Evolutionary conservation across 345 rosid genomes (phyloP).

Genomic region (Crucihimalaya himalaica): DNA sequence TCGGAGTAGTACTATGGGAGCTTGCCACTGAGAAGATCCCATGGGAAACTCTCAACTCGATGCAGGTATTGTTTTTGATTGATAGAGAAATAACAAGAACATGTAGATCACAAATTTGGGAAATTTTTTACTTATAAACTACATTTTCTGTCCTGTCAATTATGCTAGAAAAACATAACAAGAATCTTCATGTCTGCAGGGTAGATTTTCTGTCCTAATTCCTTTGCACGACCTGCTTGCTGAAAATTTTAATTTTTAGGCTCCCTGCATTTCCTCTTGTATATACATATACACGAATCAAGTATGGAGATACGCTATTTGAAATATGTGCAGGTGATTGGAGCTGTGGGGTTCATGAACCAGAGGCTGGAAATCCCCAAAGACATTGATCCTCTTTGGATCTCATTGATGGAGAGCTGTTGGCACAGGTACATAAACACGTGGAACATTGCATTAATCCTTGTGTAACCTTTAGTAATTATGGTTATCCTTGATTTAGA

Average conservation of each 20-base stretch:
- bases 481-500: constrained; percentile 10
- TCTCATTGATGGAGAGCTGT: constrained; percentile 82
- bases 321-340: constrained; percentile 72
- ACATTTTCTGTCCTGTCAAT: not conserved
- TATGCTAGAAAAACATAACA: not conserved
- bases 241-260: not conserved
- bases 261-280: not conserved
- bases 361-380: constrained; percentile 87
- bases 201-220: not conserved
- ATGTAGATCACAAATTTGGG: not conserved
- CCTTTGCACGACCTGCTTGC: constrained; percentile 3
- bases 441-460: not conserved
- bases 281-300: not conserved
- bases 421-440: constrained; percentile 72
- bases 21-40: constrained; percentile 95
- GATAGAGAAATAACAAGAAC: not conserved
- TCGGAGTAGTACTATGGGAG: constrained; percentile 94
- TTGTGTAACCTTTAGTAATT: not conserved
- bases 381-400: constrained; percentile 80
- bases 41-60: constrained; percentile 92
- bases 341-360: constrained; percentile 98
- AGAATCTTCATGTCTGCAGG: not conserved
- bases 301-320: constrained; percentile 35
- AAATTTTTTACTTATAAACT: not conserved
- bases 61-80: constrained; percentile 67